These are phyloP conservation scores for Musa troglodytarum DNA, from an alignment of 176 grass and related monocot genomes.

Conservation along the genomic window DNA sequence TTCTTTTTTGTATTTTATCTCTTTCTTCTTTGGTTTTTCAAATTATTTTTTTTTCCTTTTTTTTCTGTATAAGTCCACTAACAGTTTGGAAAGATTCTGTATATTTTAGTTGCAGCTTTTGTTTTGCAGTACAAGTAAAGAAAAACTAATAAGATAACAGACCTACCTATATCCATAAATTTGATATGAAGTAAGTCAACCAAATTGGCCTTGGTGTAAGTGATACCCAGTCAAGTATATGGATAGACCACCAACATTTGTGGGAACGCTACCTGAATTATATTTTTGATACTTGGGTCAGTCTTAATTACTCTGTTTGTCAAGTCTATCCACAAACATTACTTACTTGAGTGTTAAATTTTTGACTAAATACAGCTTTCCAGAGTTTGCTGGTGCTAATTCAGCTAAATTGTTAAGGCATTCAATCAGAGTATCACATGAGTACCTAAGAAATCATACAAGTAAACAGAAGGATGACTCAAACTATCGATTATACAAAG, in stretches of 20 bases:
- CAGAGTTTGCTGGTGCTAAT: constrained; percentile 31
- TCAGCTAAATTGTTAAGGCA: constrained; percentile 40
- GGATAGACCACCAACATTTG: background rate
- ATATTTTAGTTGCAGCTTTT: too few relatives aligned
- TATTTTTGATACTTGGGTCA: background rate
- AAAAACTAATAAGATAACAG: too few relatives aligned
- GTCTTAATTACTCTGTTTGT: background rate
- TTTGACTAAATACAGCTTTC: constrained; percentile 37
- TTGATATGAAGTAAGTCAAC: too few relatives aligned
- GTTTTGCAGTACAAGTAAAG: too few relatives aligned
- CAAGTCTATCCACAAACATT: background rate
- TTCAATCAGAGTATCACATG: constrained; percentile 37
- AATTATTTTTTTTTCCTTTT: too few relatives aligned
- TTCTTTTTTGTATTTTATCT: too few relatives aligned
- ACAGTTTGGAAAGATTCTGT: too few relatives aligned
- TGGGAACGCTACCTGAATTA: background rate
- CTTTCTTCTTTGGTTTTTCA: too few relatives aligned
- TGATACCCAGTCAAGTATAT: background rate
- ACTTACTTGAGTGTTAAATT: constrained; percentile 31
- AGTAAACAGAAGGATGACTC: constrained; percentile 46
- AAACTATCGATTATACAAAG: constrained; percentile 33
- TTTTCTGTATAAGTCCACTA: too few relatives aligned
- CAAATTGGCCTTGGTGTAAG: background rate
- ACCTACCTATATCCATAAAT: too few relatives aligned
- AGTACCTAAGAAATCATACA: constrained; percentile 26